Base-by-base conservation (phyloP, 2,329 filamentous ascomycete species). In the Tolypocladium paradoxum region DNA sequence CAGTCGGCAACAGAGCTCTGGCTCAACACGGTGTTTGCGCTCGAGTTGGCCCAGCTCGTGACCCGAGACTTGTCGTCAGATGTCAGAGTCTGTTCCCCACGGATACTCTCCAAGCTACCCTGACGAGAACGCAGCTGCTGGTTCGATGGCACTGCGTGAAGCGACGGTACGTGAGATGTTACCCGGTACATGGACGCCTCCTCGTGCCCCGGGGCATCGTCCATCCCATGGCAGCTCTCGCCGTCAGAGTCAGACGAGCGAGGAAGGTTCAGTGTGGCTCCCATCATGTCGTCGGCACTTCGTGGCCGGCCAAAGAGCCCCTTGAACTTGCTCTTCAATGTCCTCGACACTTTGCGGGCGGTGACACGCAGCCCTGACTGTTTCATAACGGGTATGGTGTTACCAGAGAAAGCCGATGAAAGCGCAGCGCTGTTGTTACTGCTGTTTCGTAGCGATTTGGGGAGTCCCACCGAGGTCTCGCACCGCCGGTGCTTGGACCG, bases 41-140 rank as follows among this genome's bases (percentile, higher is more conserved):
- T 80, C 0, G 85, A 87, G 56, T 82, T 81, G 5, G 78, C 79
- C 86, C 86, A 89, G 64, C 85, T 90, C 2, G 85, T 88, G 50
- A 88, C 80, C 24, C 85, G 72, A n/a, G 83, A 86, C 57, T 72
- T 79, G 22, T 81, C 76, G 38, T 79, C 76, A 16, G 67, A 71
- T 1, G 60, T 61, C 50, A 67, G 68, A 40, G 64, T 67, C 36
- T 65, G 66, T 6, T 72, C 70, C 51, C 69, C 74, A 24, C 58
- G 59, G 2, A 77, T 57, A 55, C 75, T 82, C 55, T 77, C 77
- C 6, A 82, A 59, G 56, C 81, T 83, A 1, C 78, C 80, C 58
- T 76, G 71, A 36, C 76, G 74, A 8, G 80, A 82, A 50, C 68
- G 72, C 46, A 79, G 63, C 53, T 74, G 70, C 48, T 77, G 73